phyloP scores from a whole-genome alignment of 2,329 filamentous ascomycete species.

The Sporothrix globosa region DNA sequence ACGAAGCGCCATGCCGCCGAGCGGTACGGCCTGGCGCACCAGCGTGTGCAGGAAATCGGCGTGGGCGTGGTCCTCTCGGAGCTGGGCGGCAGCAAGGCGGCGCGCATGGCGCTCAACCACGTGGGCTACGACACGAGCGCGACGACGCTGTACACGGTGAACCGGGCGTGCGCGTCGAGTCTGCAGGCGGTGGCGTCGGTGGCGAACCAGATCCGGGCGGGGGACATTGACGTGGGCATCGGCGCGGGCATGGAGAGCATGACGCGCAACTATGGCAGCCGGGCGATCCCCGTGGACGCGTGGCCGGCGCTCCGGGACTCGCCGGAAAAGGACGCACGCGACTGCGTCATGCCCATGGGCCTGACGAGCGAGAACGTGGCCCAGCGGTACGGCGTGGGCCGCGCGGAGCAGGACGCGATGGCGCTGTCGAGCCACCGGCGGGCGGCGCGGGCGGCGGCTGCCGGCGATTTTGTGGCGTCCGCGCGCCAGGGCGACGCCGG shows the following conservation, averaged over 20 bases:
- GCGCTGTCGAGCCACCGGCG: constrained; percentile 74
- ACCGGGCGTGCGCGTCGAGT: constrained; percentile 80
- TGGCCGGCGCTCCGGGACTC: constrained; percentile 74
- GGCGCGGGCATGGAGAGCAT: constrained; percentile 95
- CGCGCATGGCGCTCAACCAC: constrained; percentile 87
- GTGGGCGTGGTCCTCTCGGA: constrained; percentile 90
- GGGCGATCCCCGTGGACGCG: constrained; percentile 80
- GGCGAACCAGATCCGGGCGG: constrained; percentile 74
- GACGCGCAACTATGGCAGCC: constrained; percentile 84
- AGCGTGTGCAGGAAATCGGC: constrained; percentile 75
- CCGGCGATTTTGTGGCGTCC: constrained; percentile 63
- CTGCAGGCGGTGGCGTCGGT: constrained; percentile 76
- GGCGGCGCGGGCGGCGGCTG: constrained; percentile 69
- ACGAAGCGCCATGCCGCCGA: constrained; percentile 62
- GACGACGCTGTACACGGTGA: constrained; percentile 82
- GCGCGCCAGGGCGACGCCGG: constrained; percentile 57
- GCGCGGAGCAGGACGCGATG: constrained; percentile 81
- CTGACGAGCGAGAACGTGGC: constrained; percentile 89
- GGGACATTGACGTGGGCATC: constrained; percentile 72
- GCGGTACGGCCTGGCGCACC: constrained; percentile 73
- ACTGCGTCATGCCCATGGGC: constrained; percentile 95
- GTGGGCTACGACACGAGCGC: constrained; percentile 69
- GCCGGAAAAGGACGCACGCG: constrained; percentile 68
- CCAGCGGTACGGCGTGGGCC: constrained; percentile 69
- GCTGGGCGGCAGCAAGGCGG: constrained; percentile 86